A percentile compares a stretch with the other conserved stretches of the same genome.
Evolutionary conservation across 2,329 filamentous ascomycete genomes (phyloP).

Genomic region (Emmonsiellopsis sp.): DNA sequence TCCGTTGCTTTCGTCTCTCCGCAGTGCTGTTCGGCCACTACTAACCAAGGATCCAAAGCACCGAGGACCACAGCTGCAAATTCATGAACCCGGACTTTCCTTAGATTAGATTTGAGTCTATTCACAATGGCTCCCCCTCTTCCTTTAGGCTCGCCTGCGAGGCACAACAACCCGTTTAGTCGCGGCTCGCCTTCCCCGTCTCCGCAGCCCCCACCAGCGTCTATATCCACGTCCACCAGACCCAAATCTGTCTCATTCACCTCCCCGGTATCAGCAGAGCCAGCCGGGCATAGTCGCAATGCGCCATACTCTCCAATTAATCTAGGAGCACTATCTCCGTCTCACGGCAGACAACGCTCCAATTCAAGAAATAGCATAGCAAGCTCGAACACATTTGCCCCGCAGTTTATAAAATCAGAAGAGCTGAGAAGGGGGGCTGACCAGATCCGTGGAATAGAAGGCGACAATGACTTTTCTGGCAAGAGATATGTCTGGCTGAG

Average conservation of each 20-base stretch:
- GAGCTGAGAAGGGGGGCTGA: slow-evolving; percentile 54
- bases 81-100: neutral
- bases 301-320: slow-evolving; percentile 57
- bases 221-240: slow-evolving; percentile 34
- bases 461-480: slow-evolving; percentile 97
- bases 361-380: slow-evolving; percentile 49
- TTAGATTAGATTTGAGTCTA: slow-evolving; percentile 2
- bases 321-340: slow-evolving; percentile 33
- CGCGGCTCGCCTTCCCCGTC: slow-evolving; percentile 58
- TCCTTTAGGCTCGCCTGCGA: slow-evolving; percentile 55
- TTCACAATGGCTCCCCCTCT: slow-evolving; percentile 41
- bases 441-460: slow-evolving; percentile 66
- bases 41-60: too few species aligned
- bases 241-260: slow-evolving; percentile 70
- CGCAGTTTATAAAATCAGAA: slow-evolving; percentile 87
- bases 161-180: slow-evolving; percentile 71
- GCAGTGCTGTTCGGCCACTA: too few species aligned
- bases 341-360: slow-evolving; percentile 37
- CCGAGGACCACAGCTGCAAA: neutral
- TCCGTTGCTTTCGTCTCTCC: neutral
- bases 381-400: slow-evolving; percentile 77
- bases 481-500: slow-evolving; percentile 97
- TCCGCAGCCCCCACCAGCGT: slow-evolving; percentile 39
- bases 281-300: slow-evolving; percentile 55
- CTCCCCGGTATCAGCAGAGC: slow-evolving; percentile 39